These are phyloP conservation scores for Nakataea oryzae DNA, from an alignment of 2,329 filamentous ascomycete species.

Conservation along the genomic window DNA sequence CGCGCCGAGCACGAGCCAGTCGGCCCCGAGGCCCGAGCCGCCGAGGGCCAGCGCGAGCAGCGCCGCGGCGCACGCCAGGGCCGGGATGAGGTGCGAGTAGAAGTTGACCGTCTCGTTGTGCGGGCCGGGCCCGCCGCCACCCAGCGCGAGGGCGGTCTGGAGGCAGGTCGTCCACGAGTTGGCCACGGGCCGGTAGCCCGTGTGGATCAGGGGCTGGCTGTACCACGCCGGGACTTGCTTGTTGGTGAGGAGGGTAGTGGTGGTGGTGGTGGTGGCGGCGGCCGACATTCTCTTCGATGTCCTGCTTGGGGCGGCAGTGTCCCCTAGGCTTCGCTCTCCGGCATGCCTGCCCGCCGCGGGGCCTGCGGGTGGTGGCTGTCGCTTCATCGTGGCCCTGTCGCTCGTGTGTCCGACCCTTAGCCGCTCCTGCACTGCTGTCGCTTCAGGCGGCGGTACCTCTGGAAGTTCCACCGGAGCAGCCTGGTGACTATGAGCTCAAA, in stretches of 20 bases:
- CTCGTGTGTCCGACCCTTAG: background rate
- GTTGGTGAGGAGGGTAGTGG: conserved; percentile 8
- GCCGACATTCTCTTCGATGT: background rate
- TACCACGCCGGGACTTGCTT: conserved; percentile 30
- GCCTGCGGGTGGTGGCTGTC: background rate
- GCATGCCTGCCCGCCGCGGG: background rate
- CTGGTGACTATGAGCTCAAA: background rate
- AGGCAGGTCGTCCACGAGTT: conserved; percentile 24
- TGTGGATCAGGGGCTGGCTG: conserved; percentile 27
- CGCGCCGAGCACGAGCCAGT: conserved; percentile 26
- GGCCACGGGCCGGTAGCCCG: conserved; percentile 30
- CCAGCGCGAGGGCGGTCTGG: conserved; percentile 24
- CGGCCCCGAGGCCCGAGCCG: conserved; percentile 8
- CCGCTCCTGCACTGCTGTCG: background rate
- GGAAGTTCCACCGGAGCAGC: background rate
- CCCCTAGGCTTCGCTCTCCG: no score
- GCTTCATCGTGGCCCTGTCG: background rate
- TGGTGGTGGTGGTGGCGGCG: background rate
- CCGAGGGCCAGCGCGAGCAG: conserved; percentile 13
- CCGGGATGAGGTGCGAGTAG: conserved; percentile 28
- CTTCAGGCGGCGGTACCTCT: background rate
- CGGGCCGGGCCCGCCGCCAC: no score
- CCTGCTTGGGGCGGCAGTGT: no score
- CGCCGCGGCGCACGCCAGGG: conserved; percentile 18
- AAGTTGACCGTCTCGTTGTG: conserved; percentile 24